phyloP scores from a whole-genome alignment of 441 rosid genomes.

The Cnidoscolus chayamansa region DNA sequence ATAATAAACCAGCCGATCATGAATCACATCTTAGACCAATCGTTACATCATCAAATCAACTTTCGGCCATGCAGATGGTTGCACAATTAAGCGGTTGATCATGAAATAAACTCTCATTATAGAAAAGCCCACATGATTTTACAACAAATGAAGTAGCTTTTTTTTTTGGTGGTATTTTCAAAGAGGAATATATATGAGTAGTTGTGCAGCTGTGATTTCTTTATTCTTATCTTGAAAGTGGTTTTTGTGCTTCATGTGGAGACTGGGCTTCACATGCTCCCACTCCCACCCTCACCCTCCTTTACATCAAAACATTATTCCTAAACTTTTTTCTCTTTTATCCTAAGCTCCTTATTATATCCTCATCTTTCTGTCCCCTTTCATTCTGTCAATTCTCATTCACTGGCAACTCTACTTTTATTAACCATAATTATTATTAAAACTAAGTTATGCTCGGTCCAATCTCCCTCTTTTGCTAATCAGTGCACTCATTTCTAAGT shows the following conservation, averaged over 20 bases:
- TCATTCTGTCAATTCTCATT: background rate
- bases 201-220: no score
- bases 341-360: conserved; percentile 8
- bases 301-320: conserved; percentile 35
- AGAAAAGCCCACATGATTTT: no score
- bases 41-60: no score
- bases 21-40: no score
- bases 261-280: conserved; percentile 18
- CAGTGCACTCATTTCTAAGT: conserved; percentile 30
- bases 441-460: conserved; percentile 19
- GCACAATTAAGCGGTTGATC: no score
- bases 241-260: conserved; percentile 31
- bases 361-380: conserved; percentile 31
- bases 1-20: no score
- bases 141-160: no score
- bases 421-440: conserved; percentile 24
- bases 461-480: conserved; percentile 22
- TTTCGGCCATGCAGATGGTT: no score
- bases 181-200: no score
- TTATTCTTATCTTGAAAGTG: no score
- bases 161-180: no score
- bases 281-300: conserved; percentile 20
- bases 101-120: no score
- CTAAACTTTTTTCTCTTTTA: conserved; percentile 20
- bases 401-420: conserved; percentile 13